Evolutionary conservation across 169 alveolate genomes (phyloP), one percentile per base, ranked within the genome.

Genomic region (Toxoplasma gondii): DNA sequence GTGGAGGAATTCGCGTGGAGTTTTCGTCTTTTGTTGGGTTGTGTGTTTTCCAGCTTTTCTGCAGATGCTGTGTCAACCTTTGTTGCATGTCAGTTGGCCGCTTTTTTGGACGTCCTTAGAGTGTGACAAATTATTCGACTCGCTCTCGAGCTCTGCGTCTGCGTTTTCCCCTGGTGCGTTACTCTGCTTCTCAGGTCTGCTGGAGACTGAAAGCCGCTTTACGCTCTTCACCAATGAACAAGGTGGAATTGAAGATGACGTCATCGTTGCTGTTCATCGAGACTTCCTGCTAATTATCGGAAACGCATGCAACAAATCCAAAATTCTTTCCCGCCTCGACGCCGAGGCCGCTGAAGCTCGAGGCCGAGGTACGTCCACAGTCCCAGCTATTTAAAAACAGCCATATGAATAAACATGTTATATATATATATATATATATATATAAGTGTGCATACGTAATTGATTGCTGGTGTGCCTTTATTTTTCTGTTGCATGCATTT

Each of bases 151-250:
- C n/a, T 22, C 82, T 7, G 38, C 82, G 43, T 69, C 19, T 69
- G 82, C 82, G 43, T 17, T 69, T 4, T 69, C 17, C 19, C 39
- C 82, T 69, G 43, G 58, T 49, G 22, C 58, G 58, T 49, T 12
- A 49, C 78, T 64, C 58, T 49, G 58, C 58, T 49, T 49, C 82
- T 4, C 58, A 69, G 82, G 82, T 69, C 69, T 83, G 1, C 91
- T 34, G 43, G 58, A n/a, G 38, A 22, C 58, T 5, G 91, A 83
- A 39, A 41, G 70, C 24, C 91, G 91, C 69, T 41, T 83, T 17
- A 83, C 91, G 31, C 70, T 83, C 41, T 45, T 83, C 44, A 83
- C 91, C 31, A 45, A 83, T 24, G 91, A 83, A 4, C 24, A 41
- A 10, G 91, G 91, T 16, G 70, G 69, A 34, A 83, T 83, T 49